Evolutionary conservation across 495 filamentous ascomycete genomes (phyloP).

Genomic region (Trichoderma reesei): DNA sequence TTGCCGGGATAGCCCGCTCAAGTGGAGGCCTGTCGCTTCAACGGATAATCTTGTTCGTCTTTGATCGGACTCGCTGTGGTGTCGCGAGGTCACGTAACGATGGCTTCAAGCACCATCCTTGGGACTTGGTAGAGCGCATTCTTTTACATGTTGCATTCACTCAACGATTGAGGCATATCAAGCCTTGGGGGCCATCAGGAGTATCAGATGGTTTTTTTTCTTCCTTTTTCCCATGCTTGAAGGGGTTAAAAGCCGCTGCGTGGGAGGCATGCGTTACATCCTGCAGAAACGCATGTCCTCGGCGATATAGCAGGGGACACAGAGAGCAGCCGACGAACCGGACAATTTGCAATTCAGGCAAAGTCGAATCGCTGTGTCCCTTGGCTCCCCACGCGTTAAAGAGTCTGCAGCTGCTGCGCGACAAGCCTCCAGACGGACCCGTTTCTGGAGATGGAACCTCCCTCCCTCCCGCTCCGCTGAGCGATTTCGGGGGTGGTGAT

Average conservation of each 20-base stretch:
- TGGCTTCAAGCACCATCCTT: too few species aligned
- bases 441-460: not conserved
- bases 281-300: not conserved
- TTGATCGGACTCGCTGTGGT: not conserved
- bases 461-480: not conserved
- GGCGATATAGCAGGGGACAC: not conserved
- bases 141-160: not conserved
- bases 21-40: not conserved
- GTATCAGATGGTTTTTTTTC: too few species aligned
- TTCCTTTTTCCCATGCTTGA: too few species aligned
- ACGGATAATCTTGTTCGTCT: too few species aligned
- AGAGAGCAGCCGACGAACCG: constrained; percentile 1
- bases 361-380: not conserved
- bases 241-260: not conserved
- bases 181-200: not conserved
- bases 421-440: not conserved
- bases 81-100: not conserved
- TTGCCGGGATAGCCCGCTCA: not conserved
- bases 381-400: constrained; percentile 2
- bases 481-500: not conserved
- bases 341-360: not conserved
- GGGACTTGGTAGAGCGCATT: too few species aligned
- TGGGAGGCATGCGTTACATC: not conserved
- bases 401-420: constrained; percentile 1
- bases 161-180: not conserved